Percentiles rank a stretch among this genome's conserved stretches.
Conservation (phyloP, 495 filamentous ascomycete species). For the Podospora comata region DNA sequence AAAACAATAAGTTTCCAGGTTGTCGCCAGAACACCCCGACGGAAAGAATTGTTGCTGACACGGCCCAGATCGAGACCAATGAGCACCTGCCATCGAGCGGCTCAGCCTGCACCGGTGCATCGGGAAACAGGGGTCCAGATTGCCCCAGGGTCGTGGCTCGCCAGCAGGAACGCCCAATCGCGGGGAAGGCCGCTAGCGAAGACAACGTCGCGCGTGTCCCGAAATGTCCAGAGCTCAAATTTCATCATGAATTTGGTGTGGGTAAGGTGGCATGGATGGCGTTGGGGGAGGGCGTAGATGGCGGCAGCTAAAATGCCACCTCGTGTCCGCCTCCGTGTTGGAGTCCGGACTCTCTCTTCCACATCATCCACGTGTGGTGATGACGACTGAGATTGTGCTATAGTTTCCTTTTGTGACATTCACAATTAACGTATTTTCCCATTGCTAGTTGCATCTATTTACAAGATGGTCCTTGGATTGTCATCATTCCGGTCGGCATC, state of each 20-base stretch:
- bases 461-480: slow-evolving; percentile 8
- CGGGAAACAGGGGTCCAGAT: neutral
- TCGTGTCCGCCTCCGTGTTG: neutral
- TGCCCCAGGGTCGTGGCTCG: neutral
- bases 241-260: neutral
- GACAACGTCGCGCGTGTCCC: neutral
- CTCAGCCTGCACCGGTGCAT: neutral
- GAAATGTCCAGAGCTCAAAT: neutral
- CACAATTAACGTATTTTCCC: neutral
- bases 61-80: neutral
- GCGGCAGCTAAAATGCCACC: neutral
- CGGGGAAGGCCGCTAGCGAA: neutral
- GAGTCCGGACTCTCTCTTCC: neutral
- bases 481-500: neutral
- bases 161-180: neutral
- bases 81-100: neutral
- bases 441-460: neutral
- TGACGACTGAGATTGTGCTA: neutral
- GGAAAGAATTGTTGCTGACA: neutral
- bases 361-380: neutral
- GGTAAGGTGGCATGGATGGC: neutral
- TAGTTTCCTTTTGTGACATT: neutral
- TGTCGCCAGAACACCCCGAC: neutral
- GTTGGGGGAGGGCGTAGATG: neutral
- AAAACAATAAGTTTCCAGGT: neutral